Base-by-base conservation (phyloP, 331 rosid genomes). In the Spiraea crenata region DNA sequence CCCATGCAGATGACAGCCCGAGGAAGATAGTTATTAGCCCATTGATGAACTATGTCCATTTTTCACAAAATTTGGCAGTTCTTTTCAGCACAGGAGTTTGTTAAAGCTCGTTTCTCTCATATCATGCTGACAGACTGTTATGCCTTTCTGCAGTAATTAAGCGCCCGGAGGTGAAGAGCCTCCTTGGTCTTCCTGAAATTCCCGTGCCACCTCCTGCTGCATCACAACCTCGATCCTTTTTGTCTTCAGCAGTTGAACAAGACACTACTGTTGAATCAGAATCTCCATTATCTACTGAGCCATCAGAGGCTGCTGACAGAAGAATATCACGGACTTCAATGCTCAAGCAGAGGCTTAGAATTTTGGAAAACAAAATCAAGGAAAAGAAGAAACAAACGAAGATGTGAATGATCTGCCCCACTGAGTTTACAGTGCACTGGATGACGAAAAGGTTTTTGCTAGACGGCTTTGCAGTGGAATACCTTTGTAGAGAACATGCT, bases 321-420 rank as follows among this genome's bases (percentile, higher is more conserved):
- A 56, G 55, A 58, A 69, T 69, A 42, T 69, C 65, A 0, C 20
- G 65, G 7, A 42, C 55, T 56, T 69, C 74, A 44, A 69, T 69
- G 42, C 74, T 69, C 74, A 69, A 56, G 55, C 74, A 69, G 44
- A 56, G 74, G 41, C 74, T 69, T 45, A 42, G 19, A 56, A 69
- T 40, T 69, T 55, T 69, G 1, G 74, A 69, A 25, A 69, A 69
- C 16, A 48, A 69, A 54, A 31, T 69, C 65, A 56, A 69, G 64
- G 44, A 12, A 16, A 69, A 25, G 56, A 69, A 56, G 31, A 69
- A 69, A 9, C 55, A 14, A 42, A 69, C 7, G 20, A 25, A 69
- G 65, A 60, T 16, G 64, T 56, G 15, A 56, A 56, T 4, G 52
- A 17, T 37, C 71, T 51, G 41, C 15, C 46, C 12, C 49, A 25